Percentiles rank a stretch among this genome's conserved stretches.
Evolutionary conservation across 148 eudicot genomes (phyloP).

Genomic region (Pouteria glomerata): DNA sequence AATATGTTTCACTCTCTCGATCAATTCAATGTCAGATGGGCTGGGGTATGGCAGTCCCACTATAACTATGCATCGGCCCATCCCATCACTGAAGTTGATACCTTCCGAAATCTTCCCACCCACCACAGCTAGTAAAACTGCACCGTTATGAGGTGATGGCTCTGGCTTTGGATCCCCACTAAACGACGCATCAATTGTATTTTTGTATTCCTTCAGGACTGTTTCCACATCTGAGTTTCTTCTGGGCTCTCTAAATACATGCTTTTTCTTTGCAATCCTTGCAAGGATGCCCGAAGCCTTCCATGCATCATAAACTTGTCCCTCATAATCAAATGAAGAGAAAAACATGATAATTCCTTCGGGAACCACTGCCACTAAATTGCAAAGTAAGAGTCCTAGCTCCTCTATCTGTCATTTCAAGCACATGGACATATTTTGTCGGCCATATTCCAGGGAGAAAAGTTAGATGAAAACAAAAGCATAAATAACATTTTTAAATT

Average conservation of each 20-base stretch:
- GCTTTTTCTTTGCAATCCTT: conserved; percentile 69
- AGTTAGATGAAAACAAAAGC: neutral
- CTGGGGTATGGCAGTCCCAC: conserved; percentile 95
- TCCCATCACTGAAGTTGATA: conserved; percentile 92
- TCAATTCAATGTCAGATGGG: conserved; percentile 81
- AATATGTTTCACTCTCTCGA: conserved; percentile 84
- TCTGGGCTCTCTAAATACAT: conserved; percentile 81
- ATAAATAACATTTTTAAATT: neutral
- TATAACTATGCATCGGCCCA: conserved; percentile 92
- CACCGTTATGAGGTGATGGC: conserved; percentile 54
- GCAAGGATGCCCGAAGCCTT: conserved; percentile 71
- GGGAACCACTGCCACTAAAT: conserved; percentile 71
- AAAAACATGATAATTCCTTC: conserved; percentile 86
- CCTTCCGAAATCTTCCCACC: conserved; percentile 99
- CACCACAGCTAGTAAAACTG: conserved; percentile 80
- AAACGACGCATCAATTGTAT: conserved; percentile 43
- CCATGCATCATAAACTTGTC: conserved; percentile 74
- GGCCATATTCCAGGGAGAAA: conserved; percentile 4
- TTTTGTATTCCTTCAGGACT: conserved; percentile 71
- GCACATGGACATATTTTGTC: conserved; percentile 13
- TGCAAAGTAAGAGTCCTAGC: conserved; percentile 80
- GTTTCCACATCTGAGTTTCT: conserved; percentile 65
- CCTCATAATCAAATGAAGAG: conserved; percentile 91
- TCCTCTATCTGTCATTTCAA: conserved; percentile 64
- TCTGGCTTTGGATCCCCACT: conserved; percentile 18